phyloP scores from a whole-genome alignment of 164 flowering plant genomes.

The Vitis amurensis region DNA sequence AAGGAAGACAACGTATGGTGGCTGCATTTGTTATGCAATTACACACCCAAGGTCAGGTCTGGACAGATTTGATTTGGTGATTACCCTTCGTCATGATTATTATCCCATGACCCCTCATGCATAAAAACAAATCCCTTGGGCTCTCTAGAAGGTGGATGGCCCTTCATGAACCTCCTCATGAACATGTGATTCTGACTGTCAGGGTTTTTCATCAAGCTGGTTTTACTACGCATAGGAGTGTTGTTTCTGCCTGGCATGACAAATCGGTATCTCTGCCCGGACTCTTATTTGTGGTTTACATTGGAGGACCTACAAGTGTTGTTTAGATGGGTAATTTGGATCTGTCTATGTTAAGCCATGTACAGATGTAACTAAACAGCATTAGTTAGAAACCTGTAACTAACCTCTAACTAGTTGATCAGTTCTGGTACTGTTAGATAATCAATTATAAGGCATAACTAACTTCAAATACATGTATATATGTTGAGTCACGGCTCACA shows the following conservation, averaged over 20 bases:
- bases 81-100: slow-evolving; percentile 82
- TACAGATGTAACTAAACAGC: too few relatives aligned
- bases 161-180: slow-evolving; percentile 73
- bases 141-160: slow-evolving; percentile 75
- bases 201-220: slow-evolving; percentile 89
- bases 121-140: slow-evolving; percentile 65
- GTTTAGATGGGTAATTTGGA: slow-evolving; percentile 92
- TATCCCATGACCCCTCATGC: slow-evolving; percentile 77
- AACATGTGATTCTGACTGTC: slow-evolving; percentile 76
- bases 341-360: slow-evolving; percentile 41
- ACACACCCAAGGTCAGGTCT: slow-evolving; percentile 70
- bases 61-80: slow-evolving; percentile 80
- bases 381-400: too few relatives aligned
- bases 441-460: too few relatives aligned
- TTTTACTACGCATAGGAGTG: slow-evolving; percentile 58
- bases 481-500: too few relatives aligned
- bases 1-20: too few relatives aligned
- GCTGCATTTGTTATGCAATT: too few relatives aligned
- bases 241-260: slow-evolving; percentile 76
- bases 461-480: too few relatives aligned
- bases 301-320: slow-evolving; percentile 96
- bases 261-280: slow-evolving; percentile 69
- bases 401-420: too few relatives aligned
- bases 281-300: slow-evolving; percentile 81
- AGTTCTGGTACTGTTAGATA: too few relatives aligned